phyloP scores from a whole-genome alignment of 164 flowering plant genomes.

The Berberis vulgaris region DNA sequence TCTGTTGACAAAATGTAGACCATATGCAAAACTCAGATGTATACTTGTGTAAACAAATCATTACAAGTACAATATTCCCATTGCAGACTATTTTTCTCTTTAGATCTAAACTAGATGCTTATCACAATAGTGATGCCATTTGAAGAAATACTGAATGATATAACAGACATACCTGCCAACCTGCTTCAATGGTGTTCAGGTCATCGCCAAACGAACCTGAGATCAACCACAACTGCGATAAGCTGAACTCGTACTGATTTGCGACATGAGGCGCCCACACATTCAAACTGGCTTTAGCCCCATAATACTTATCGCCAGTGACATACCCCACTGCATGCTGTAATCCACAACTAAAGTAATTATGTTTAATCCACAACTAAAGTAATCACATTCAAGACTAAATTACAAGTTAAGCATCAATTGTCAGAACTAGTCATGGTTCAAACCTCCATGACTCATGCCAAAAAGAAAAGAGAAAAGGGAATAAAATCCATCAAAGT shows the following conservation, averaged over 20 bases:
- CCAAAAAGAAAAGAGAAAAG: too few relatives aligned
- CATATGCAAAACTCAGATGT: too few relatives aligned
- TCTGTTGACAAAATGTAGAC: too few relatives aligned
- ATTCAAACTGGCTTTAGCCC: conserved; percentile 89
- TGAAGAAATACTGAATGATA: neutral
- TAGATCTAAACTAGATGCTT: too few relatives aligned
- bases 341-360: conserved; percentile 6
- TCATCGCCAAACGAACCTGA: conserved; percentile 94
- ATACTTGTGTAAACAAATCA: too few relatives aligned
- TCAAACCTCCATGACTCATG: neutral
- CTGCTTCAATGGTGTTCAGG: conserved; percentile 99
- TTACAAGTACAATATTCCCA: too few relatives aligned
- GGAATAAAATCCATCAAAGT: too few relatives aligned
- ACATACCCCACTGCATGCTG: conserved; percentile 98
- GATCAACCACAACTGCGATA: conserved; percentile 96
- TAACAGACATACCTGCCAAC: conserved; percentile 77
- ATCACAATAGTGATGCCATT: too few relatives aligned
- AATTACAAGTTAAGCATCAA: neutral
- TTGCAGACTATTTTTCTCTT: too few relatives aligned
- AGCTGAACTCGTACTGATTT: conserved; percentile 72
- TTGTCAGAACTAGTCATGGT: neutral
- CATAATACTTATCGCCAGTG: conserved; percentile 79
- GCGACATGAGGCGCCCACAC: conserved; percentile 88
- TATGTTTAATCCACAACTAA: too few relatives aligned
- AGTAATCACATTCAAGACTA: neutral